phyloP scores from a whole-genome alignment of 768 basidiomycete genomes.

The Naganishia friedmannii region DNA sequence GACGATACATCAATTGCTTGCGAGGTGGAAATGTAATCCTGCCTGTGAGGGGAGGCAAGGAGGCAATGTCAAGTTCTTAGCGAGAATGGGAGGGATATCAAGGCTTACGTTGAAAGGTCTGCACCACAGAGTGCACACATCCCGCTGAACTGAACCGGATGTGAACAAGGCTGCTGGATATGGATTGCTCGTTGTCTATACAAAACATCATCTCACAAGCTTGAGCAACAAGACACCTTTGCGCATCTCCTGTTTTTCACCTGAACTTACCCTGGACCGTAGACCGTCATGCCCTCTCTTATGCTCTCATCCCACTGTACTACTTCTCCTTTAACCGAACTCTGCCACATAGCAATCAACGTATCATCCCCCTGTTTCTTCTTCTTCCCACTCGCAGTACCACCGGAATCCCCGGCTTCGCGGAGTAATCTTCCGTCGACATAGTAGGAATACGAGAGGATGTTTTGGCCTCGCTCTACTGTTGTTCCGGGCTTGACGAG shows the following conservation, averaged over 20 bases:
- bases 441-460: slow-evolving; percentile 72
- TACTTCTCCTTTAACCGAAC: slow-evolving; percentile 74
- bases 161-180: slow-evolving; percentile 88
- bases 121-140: slow-evolving; percentile 92
- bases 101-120: slow-evolving; percentile 65
- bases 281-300: slow-evolving; percentile 33
- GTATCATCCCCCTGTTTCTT: slow-evolving; percentile 53
- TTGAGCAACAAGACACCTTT: background rate
- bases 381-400: slow-evolving; percentile 12
- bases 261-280: slow-evolving; percentile 24
- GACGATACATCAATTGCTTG: slow-evolving; percentile 23
- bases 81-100: background rate
- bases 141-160: slow-evolving; percentile 86
- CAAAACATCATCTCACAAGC: background rate
- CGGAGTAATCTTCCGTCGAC: slow-evolving; percentile 56
- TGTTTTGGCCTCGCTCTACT: slow-evolving; percentile 69
- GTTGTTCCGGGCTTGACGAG: slow-evolving; percentile 56
- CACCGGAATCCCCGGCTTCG: slow-evolving; percentile 33
- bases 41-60: slow-evolving; percentile 31
- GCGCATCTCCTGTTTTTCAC: background rate
- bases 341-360: slow-evolving; percentile 87
- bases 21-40: slow-evolving; percentile 43
- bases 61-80: background rate
- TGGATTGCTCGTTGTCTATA: slow-evolving; percentile 54
- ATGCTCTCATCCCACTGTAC: slow-evolving; percentile 59